Evolutionary conservation across 805 yeast genomes (phyloP).

Genomic region (Peterozyma xylosa): DNA sequence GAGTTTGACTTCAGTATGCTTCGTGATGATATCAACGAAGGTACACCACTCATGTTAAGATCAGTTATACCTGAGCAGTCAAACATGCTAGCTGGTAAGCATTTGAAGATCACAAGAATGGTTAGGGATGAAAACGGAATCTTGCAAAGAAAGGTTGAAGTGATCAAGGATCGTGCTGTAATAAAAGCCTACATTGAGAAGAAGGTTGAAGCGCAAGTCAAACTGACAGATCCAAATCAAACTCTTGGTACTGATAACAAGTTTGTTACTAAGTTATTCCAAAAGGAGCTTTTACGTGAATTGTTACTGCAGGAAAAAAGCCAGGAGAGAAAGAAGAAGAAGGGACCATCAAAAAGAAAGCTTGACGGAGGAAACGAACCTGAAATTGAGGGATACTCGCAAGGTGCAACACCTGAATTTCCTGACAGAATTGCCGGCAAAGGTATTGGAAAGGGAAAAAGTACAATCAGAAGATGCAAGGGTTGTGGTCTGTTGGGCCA

Average conservation of each 20-base stretch:
- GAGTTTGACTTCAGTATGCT: slow-evolving; percentile 1
- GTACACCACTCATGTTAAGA: slow-evolving; percentile 2
- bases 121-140: slow-evolving; percentile 80
- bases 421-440: slow-evolving; percentile 41
- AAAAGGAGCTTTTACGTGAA: slow-evolving; percentile 73
- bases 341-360: slow-evolving; percentile 18
- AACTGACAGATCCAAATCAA: slow-evolving; percentile 32
- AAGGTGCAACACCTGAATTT: background rate
- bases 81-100: slow-evolving; percentile 19
- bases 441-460: slow-evolving; percentile 66
- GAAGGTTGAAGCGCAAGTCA: slow-evolving; percentile 23
- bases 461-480: slow-evolving; percentile 78
- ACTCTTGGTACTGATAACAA: slow-evolving; percentile 74
- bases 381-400: slow-evolving; percentile 21
- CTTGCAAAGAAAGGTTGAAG: slow-evolving; percentile 71
- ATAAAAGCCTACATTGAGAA: slow-evolving; percentile 78
- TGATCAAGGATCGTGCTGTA: slow-evolving; percentile 77
- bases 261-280: slow-evolving; percentile 71
- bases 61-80: slow-evolving; percentile 13
- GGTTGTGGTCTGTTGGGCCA: slow-evolving; percentile 96
- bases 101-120: slow-evolving; percentile 64
- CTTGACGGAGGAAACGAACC: background rate
- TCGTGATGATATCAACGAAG: slow-evolving; percentile 7
- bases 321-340: slow-evolving; percentile 51
- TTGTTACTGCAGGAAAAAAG: slow-evolving; percentile 77